Evolutionary conservation across 306 rosid species (phyloP).

Genomic region (Mucuna pruriens): DNA sequence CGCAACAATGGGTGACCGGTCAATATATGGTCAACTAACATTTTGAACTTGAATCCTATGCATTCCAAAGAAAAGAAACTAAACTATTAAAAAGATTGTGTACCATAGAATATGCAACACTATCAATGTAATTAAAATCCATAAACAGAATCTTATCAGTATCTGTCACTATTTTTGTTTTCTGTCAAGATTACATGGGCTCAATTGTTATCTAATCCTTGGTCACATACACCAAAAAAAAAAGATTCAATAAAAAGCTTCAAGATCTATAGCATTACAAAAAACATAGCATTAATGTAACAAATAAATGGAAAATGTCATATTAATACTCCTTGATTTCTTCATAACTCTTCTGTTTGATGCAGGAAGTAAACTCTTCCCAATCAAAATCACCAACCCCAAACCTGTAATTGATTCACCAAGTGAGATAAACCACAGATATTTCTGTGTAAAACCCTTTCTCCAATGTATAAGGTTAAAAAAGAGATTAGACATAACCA

Average conservation of each 20-base stretch:
- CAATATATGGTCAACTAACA: neutral
- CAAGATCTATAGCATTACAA: conserved; percentile 5
- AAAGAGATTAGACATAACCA: conserved; percentile 31
- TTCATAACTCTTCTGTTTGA: conserved; percentile 85
- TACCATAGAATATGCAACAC: too few relatives aligned
- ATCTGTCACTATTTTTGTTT: neutral
- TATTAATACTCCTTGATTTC: conserved; percentile 75
- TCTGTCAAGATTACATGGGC: neutral
- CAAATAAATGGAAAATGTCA: conserved; percentile 30
- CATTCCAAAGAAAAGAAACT: conserved; percentile 5
- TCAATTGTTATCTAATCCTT: neutral
- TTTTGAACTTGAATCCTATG: neutral
- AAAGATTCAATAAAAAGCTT: neutral
- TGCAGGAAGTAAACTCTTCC: conserved; percentile 81
- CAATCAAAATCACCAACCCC: conserved; percentile 92
- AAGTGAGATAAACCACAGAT: conserved; percentile 42
- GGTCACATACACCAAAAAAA: neutral
- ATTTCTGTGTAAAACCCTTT: conserved; percentile 28
- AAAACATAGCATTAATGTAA: neutral
- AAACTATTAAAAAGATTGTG: neutral
- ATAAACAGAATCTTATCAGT: neutral
- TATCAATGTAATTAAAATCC: neutral
- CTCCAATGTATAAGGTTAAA: neutral
- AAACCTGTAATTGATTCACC: conserved; percentile 60
- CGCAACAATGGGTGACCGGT: too few relatives aligned